Base-by-base conservation (phyloP, 257 asterid species). In the Salvia hispanica region DNA sequence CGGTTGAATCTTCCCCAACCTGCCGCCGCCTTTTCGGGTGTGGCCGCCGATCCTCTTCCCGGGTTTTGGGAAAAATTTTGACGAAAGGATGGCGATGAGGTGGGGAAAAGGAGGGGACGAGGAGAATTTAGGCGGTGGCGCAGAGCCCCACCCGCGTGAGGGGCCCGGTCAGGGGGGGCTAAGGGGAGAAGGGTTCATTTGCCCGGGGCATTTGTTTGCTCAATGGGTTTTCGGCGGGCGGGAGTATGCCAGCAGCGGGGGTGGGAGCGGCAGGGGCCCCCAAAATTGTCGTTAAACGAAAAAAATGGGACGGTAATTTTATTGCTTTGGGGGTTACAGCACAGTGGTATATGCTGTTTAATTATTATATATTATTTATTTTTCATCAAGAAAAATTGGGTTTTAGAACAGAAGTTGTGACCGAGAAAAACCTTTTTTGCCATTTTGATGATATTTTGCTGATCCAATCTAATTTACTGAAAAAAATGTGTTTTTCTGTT, bases 171-270 rank as follows among this genome's bases (percentile, higher is more conserved):
- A 44, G 67, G 64, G 69, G 8, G 82, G 67, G 10, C 76, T 54
- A 37, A n/a, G 80, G 56, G 9, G 81, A 61, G 55, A 84, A 78
- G 40, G 80, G 82, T 84, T 46, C 48, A 70, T 7, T 62, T 89
- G 80, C 96, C 96, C 7, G 86, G 85, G 78, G 96, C 64, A 86
- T 89, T 40, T 83, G 87, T 86, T 48, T 87, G 96, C 33, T 86
- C 96, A 0, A 71, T 70, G 72, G 88, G 80, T 4, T 85, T 83
- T 59, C 42, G 70, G 72, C 78, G 3, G 68, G 62, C 86, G 78
- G 31, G 77, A 72, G 57, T 77, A 76, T 39, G 81, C 78, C 66
- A 77, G 81, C 62, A 70, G 74, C 40, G n/a, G n/a, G n/a, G n/a
- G n/a, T n/a, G n/a, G n/a, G n/a, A 70, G 76, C 28, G 81, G 74